phyloP scores from a whole-genome alignment of 805 yeast species.

The Kodamaea hsintzibuensis region DNA sequence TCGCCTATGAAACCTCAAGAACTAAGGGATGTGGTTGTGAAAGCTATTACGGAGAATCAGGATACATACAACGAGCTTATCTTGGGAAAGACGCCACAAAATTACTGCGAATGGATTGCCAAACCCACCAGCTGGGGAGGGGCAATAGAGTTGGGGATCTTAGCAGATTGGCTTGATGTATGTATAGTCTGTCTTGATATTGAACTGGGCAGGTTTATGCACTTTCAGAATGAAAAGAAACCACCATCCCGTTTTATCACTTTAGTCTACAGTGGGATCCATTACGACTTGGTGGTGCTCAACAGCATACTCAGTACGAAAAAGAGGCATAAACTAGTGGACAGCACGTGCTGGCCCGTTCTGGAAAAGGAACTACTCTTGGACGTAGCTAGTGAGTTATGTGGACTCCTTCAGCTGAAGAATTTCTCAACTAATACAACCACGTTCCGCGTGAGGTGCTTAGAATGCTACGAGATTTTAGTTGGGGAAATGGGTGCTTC shows the following conservation, averaged over 20 bases:
- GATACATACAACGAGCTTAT: constrained; percentile 54
- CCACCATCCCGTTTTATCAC: constrained; percentile 44
- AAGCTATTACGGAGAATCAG: constrained; percentile 40
- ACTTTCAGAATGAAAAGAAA: constrained; percentile 45
- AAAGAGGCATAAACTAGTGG: constrained; percentile 28
- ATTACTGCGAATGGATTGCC: constrained; percentile 63
- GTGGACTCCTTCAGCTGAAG: constrained; percentile 44
- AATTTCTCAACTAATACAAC: constrained; percentile 69
- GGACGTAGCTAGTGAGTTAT: constrained; percentile 40
- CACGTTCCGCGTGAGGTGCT: constrained; percentile 57
- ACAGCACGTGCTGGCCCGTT: constrained; percentile 43
- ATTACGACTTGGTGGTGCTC: constrained; percentile 64
- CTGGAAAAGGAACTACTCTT: constrained; percentile 25
- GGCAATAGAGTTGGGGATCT: constrained; percentile 69
- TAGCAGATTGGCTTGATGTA: constrained; percentile 52
- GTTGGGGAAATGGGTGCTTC: constrained; percentile 67
- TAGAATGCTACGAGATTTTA: constrained; percentile 50
- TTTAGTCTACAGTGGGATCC: constrained; percentile 68
- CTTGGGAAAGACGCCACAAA: constrained; percentile 49
- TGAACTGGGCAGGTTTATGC: constrained; percentile 57
- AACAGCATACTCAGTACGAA: constrained; percentile 20
- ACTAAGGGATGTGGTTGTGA: constrained; percentile 54
- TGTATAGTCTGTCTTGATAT: constrained; percentile 65
- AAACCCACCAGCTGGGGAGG: constrained; percentile 77
- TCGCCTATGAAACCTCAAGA: constrained; percentile 46